A percentile compares a stretch with the other conserved stretches of the same genome.
Evolutionary conservation across 1,139 yeast genomes (phyloP).

Genomic region (Petasospora fabianii): DNA sequence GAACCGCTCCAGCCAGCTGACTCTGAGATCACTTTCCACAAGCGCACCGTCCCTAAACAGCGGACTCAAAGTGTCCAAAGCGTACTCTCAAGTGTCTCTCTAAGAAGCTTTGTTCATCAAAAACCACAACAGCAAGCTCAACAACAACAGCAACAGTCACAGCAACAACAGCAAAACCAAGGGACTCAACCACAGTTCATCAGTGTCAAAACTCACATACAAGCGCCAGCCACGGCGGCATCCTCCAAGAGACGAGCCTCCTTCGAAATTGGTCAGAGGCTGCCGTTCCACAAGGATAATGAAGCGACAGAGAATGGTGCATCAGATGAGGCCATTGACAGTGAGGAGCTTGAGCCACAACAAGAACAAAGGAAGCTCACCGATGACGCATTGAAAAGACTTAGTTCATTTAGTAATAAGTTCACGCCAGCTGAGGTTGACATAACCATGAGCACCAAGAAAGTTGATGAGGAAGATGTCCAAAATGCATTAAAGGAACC

Average conservation of each 20-base stretch:
- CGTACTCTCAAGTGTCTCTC: slow-evolving; percentile 58
- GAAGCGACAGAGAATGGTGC: slow-evolving; percentile 1
- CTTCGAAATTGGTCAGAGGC: slow-evolving; percentile 31
- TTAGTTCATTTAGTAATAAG: slow-evolving; percentile 29
- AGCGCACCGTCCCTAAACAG: slow-evolving; percentile 47
- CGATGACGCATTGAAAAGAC: slow-evolving; percentile 35
- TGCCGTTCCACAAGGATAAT: slow-evolving; percentile 27
- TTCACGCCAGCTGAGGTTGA: slow-evolving; percentile 57
- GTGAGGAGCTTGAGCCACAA: slow-evolving; percentile 21
- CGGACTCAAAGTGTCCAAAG: slow-evolving; percentile 62
- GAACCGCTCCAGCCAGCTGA: slow-evolving; percentile 10
- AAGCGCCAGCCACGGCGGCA: slow-evolving; percentile 28
- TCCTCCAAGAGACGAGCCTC: slow-evolving; percentile 27
- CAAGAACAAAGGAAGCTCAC: slow-evolving; percentile 36
- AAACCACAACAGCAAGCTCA: slow-evolving; percentile 4
- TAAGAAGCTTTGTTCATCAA: slow-evolving; percentile 36
- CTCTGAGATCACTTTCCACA: slow-evolving; percentile 40
- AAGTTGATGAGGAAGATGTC: slow-evolving; percentile 7
- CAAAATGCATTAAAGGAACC: background rate
- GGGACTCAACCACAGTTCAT: slow-evolving; percentile 20
- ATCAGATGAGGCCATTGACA: slow-evolving; percentile 12
- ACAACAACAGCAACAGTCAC: slow-evolving; percentile 4
- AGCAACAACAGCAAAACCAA: slow-evolving; percentile 1
- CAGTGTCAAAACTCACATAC: slow-evolving; percentile 25
- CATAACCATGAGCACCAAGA: slow-evolving; percentile 32